Evolutionary conservation across 129 eudicot species (phyloP).

Genomic region (Mikania micrantha): DNA sequence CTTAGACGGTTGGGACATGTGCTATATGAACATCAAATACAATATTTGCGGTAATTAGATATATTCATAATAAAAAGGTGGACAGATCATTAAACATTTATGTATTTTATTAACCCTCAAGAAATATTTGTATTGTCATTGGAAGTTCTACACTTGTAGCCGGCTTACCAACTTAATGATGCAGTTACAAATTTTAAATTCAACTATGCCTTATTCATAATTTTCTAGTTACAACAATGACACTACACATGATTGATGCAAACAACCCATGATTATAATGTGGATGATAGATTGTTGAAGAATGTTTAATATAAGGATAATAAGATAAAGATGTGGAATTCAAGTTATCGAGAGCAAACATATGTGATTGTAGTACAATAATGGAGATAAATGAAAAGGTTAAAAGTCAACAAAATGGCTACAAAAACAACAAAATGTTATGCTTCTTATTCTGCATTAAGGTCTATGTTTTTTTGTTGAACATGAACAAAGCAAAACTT

Average conservation of each 20-base stretch:
- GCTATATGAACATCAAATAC: background rate
- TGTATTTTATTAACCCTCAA: background rate
- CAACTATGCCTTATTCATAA: background rate
- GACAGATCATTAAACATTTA: background rate
- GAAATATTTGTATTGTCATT: background rate
- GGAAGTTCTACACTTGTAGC: background rate
- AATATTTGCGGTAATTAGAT: background rate
- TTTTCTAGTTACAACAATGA: no score
- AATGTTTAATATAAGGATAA: background rate
- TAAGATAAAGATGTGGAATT: background rate
- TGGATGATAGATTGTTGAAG: no score
- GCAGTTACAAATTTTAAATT: background rate
- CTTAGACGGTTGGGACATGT: background rate
- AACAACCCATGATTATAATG: no score
- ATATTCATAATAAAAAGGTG: background rate
- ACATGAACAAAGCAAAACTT: no score
- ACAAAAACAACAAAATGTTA: background rate
- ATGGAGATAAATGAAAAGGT: background rate
- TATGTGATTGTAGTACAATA: background rate
- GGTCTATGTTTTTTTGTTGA: background rate
- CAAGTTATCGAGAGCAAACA: background rate
- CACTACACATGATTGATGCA: no score
- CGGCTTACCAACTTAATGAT: background rate
- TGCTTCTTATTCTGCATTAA: background rate
- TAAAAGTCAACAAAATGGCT: background rate